phyloP scores from a whole-genome alignment of 345 rosid genomes.

The Schrenkiella parvula region DNA sequence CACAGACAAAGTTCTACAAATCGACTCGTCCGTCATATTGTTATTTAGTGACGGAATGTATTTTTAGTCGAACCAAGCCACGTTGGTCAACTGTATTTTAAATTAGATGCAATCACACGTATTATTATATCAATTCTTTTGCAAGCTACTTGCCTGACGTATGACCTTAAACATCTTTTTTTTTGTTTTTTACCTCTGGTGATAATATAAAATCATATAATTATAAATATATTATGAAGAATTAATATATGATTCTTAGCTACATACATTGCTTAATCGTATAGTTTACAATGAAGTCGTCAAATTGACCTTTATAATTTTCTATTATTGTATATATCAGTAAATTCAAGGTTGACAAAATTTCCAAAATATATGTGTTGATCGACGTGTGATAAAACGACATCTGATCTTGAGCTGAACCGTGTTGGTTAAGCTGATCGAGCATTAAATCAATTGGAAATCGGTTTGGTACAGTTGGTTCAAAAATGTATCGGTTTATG shows the following conservation, averaged over 20 bases:
- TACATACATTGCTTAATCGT: background rate
- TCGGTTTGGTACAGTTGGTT: too few species aligned
- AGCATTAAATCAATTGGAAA: too few species aligned
- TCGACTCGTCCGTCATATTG: background rate
- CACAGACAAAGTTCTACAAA: background rate
- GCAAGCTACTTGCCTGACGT: background rate
- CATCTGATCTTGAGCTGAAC: too few species aligned
- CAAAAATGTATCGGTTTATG: too few species aligned
- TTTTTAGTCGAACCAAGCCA: background rate
- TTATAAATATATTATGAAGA: background rate
- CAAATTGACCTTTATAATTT: background rate
- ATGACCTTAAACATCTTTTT: background rate
- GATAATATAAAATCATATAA: background rate
- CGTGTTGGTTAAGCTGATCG: too few species aligned
- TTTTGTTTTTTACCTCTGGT: background rate
- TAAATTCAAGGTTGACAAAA: too few species aligned
- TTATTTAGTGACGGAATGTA: background rate
- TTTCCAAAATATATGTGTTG: too few species aligned
- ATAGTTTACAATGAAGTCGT: background rate
- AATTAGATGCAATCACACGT: background rate
- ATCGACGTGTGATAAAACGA: too few species aligned
- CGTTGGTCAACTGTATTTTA: constrained; percentile 14
- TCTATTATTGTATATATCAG: background rate
- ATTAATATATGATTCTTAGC: background rate
- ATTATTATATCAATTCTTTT: background rate